phyloP scores from a whole-genome alignment of 495 filamentous ascomycete species.

The Friedmanniomyces endolithicus region DNA sequence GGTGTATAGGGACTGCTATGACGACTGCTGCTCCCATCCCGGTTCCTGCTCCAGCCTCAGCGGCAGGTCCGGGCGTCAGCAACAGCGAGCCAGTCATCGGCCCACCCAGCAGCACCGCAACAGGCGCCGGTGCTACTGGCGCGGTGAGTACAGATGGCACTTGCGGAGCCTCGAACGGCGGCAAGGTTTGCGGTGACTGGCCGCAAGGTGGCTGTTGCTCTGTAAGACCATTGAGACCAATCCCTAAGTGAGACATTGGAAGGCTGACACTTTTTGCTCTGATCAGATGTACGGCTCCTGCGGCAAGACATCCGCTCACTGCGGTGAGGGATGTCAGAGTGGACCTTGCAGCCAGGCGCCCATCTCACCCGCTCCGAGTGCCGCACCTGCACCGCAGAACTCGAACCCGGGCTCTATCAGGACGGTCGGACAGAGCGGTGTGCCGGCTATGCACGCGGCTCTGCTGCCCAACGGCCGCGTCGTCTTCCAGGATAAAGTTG shows the following conservation, averaged over 20 bases:
- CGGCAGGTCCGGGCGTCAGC: neutral
- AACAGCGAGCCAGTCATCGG: conserved; percentile 17
- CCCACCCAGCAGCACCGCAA: conserved; percentile 19
- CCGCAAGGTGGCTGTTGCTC: conserved; percentile 39
- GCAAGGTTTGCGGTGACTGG: conserved; percentile 40
- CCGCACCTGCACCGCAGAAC: conserved; percentile 25
- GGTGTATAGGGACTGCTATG: conserved; percentile 10
- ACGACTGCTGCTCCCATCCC: neutral
- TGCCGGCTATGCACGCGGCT: conserved; percentile 52
- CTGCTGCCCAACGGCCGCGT: conserved; percentile 48
- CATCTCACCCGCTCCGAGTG: conserved; percentile 22
- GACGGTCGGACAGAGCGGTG: conserved; percentile 43
- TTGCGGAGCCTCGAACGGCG: conserved; percentile 36
- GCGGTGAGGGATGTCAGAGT: conserved; percentile 36
- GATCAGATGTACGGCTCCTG: conserved; percentile 39
- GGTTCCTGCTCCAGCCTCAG: neutral
- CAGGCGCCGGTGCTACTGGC: conserved; percentile 23
- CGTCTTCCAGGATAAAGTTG: conserved; percentile 52
- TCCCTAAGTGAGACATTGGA: conserved; percentile 8
- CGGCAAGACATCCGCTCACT: conserved; percentile 31
- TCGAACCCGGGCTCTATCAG: conserved; percentile 36
- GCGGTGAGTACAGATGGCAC: conserved; percentile 35
- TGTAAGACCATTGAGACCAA: too few relatives aligned
- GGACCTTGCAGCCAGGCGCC: conserved; percentile 29
- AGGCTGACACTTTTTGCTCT: too few relatives aligned